phyloP scores from a whole-genome alignment of 768 basidiomycete genomes.

The Imleria badia region DNA sequence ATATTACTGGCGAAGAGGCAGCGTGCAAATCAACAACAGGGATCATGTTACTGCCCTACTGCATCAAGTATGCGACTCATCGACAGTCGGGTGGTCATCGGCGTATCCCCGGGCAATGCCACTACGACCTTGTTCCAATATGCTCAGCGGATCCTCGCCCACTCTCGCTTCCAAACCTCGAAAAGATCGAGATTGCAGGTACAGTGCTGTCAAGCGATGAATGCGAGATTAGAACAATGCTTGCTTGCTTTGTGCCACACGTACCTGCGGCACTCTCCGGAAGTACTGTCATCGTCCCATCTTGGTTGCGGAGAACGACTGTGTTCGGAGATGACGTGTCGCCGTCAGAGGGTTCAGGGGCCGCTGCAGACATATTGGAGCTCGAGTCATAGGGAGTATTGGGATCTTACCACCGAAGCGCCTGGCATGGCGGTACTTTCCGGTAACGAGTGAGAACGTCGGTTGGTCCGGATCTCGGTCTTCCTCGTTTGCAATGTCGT shows the following conservation, averaged over 20 bases:
- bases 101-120: constrained; percentile 89
- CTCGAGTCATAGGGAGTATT: no score
- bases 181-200: constrained; percentile 76
- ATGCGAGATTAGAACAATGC: constrained; percentile 3
- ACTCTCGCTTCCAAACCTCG: constrained; percentile 76
- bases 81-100: constrained; percentile 38
- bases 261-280: constrained; percentile 75
- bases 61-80: neutral
- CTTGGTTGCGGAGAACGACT: no score
- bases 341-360: constrained; percentile 12
- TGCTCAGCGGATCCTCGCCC: constrained; percentile 75
- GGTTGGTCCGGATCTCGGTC: constrained; percentile 68
- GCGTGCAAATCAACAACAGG: neutral
- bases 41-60: constrained; percentile 21
- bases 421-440: constrained; percentile 81
- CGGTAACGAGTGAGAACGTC: constrained; percentile 82
- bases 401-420: no score
- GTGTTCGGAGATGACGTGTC: constrained; percentile 36
- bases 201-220: constrained; percentile 48
- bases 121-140: constrained; percentile 84
- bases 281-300: no score
- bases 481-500: constrained; percentile 21
- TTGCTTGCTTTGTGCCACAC: constrained; percentile 21
- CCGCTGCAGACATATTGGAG: no score
- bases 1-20: neutral